A percentile compares a stretch with the other conserved stretches of the same genome.
Conservation (phyloP, 2,329 filamentous ascomycete species). For the Kalmusia sp. region DNA sequence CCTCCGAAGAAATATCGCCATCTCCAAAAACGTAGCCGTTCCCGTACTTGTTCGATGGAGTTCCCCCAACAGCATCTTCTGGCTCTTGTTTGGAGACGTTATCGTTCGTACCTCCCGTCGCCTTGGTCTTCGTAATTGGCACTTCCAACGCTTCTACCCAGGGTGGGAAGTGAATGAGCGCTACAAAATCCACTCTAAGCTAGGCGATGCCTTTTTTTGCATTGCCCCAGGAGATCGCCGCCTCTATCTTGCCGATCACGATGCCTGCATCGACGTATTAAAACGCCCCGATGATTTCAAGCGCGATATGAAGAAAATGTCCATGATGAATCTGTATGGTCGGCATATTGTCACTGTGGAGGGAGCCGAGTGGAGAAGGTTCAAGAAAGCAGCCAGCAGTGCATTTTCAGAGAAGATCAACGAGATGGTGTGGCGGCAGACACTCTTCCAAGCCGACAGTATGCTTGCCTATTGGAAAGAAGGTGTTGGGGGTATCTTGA, state of each 20-base stretch:
- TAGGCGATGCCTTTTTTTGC: conserved; percentile 20
- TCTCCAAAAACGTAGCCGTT: too few relatives aligned
- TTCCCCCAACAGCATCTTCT: conserved; percentile 20
- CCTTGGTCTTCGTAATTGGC: conserved; percentile 5
- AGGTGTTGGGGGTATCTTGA: conserved; percentile 3
- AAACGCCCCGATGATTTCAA: conserved; percentile 19
- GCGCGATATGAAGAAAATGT: conserved; percentile 22
- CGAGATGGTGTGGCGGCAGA: conserved; percentile 30
- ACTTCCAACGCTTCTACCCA: conserved; percentile 15
- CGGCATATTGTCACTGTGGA: conserved; percentile 30
- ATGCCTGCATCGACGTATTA: conserved; percentile 17
- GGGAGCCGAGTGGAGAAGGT: conserved; percentile 32
- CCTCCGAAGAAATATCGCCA: too few relatives aligned
- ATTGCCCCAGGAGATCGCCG: conserved; percentile 17
- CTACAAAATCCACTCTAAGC: conserved; percentile 13
- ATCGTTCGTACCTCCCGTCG: conserved; percentile 8
- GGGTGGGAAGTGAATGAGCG: conserved; percentile 25
- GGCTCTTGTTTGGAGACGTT: conserved; percentile 18
- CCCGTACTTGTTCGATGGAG: conserved; percentile 23
- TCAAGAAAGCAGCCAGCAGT: conserved; percentile 29
- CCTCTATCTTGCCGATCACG: conserved; percentile 19
- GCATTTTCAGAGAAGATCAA: conserved; percentile 37
- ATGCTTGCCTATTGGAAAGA: conserved; percentile 28
- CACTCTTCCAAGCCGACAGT: conserved; percentile 17
- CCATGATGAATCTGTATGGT: conserved; percentile 28